A percentile compares a stretch with the other conserved stretches of the same genome.
Evolutionary conservation across 1,284 basidiomycete genomes (phyloP).

Genomic region (Fistulinella cinereoalba): DNA sequence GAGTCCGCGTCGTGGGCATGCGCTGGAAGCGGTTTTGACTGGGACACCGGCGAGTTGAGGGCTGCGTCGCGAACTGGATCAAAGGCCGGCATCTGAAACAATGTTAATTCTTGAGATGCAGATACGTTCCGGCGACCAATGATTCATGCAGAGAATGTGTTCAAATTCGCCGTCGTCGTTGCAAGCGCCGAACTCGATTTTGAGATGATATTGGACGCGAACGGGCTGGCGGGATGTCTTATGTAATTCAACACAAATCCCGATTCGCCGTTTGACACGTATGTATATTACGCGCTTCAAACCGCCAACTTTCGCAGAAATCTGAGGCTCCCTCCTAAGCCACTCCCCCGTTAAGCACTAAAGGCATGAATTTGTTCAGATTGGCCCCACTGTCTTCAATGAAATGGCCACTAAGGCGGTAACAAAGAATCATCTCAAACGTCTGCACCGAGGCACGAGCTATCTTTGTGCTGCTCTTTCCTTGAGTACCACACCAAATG

Average conservation of each 20-base stretch:
- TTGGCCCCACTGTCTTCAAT: slow-evolving; percentile 41
- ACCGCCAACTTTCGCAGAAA: too few relatives aligned
- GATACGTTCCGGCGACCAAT: slow-evolving; percentile 10
- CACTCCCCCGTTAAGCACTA: neutral
- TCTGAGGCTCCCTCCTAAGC: neutral
- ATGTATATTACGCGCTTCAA: neutral
- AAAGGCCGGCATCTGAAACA: slow-evolving; percentile 65
- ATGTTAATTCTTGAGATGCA: slow-evolving; percentile 1
- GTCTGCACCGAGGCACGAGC: slow-evolving; percentile 59
- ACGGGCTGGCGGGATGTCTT: slow-evolving; percentile 5
- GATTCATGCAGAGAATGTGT: slow-evolving; percentile 9
- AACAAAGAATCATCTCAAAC: too few relatives aligned
- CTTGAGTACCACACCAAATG: slow-evolving; percentile 33
- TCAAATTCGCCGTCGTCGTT: slow-evolving; percentile 12
- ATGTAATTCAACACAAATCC: slow-evolving; percentile 14
- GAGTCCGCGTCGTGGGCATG: slow-evolving; percentile 29
- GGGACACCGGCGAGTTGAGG: slow-evolving; percentile 57
- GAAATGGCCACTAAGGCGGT: too few relatives aligned
- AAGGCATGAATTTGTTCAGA: slow-evolving; percentile 55
- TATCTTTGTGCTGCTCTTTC: slow-evolving; percentile 55
- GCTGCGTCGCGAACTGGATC: slow-evolving; percentile 82
- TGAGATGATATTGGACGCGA: neutral
- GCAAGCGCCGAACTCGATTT: slow-evolving; percentile 3
- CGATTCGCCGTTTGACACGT: too few relatives aligned
- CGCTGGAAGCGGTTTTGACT: slow-evolving; percentile 28